Evolutionary conservation across 768 basidiomycete genomes (phyloP), one percentile per base, ranked within the genome.

Genomic region (Mycena vulgaris): DNA sequence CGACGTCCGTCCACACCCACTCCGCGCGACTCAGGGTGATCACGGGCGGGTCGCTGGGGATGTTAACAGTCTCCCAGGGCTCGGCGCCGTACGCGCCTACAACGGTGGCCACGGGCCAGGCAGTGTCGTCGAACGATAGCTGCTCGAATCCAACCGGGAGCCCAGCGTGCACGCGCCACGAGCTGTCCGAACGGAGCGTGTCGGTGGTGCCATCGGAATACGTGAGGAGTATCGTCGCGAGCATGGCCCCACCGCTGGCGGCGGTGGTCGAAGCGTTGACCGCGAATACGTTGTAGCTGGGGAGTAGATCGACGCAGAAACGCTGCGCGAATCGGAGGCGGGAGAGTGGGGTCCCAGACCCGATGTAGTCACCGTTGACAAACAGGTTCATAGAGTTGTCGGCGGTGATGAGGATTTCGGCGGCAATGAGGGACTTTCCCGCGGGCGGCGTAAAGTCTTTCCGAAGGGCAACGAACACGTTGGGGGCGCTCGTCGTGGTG

Each of bases 281-380:
- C 2, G 58, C 58, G 28, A 59, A 59, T n/a, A n/a, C n/a, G n/a
- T n/a, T n/a, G n/a, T n/a, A n/a, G n/a, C n/a, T n/a, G n/a, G n/a
- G n/a, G n/a, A n/a, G n/a, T n/a, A n/a, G n/a, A n/a, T n/a, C n/a
- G n/a, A n/a, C n/a, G n/a, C n/a, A n/a, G n/a, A n/a, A n/a, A n/a
- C n/a, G 48, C 25, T 59, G 58, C 28, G 27, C 39, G 39, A 19
- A 59, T 19, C 58, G 28, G 40, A 8, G 31, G 40, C 58, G 58
- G 35, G 16, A 11, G 55, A 16, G 37, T 9, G 55, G 37, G 14
- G 19, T 31, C 3, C 21, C 40, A 14, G 58, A 45, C 28, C 58
- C 58, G 42, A 59, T 45, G 40, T 59, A 59, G 58, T 59, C 42
- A 9, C 58, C 58, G 33, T 59, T 59, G 40, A 59, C 58, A 59